Evolutionary conservation across 2,329 filamentous ascomycete genomes (phyloP).

Genomic region (Aspergillus awamori): DNA sequence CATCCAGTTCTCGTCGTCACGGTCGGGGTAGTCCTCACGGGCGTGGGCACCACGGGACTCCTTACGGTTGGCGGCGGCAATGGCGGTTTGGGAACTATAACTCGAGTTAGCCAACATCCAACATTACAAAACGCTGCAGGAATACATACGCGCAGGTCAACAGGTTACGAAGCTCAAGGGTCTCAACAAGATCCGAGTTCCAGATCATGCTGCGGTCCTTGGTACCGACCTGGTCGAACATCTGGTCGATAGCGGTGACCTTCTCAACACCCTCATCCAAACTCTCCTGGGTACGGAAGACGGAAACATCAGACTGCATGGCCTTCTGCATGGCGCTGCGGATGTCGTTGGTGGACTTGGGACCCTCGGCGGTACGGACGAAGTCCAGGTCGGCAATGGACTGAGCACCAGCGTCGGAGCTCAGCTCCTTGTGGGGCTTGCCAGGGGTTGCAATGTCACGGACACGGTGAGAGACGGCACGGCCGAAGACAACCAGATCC

Average conservation of each 20-base stretch:
- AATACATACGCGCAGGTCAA: constrained; percentile 88
- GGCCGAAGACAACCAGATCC: constrained; percentile 95
- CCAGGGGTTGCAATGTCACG: constrained; percentile 90
- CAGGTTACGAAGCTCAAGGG: constrained; percentile 90
- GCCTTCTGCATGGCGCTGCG: constrained; percentile 93
- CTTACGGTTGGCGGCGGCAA: constrained; percentile 88
- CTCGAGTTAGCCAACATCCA: constrained; percentile 13
- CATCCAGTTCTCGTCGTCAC: constrained; percentile 97
- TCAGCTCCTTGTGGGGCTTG: constrained; percentile 74
- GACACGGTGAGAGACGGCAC: constrained; percentile 95
- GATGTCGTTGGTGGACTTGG: constrained; percentile 86
- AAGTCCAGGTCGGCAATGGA: constrained; percentile 85
- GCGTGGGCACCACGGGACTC: constrained; percentile 97
- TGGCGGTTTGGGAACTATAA: constrained; percentile 80
- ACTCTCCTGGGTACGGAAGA: constrained; percentile 92
- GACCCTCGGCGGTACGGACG: constrained; percentile 78
- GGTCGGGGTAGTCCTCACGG: constrained; percentile 92
- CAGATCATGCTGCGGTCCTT: constrained; percentile 99
- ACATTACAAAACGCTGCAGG: not conserved
- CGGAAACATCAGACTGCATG: constrained; percentile 96
- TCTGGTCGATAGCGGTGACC: constrained; percentile 80
- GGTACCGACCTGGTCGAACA: constrained; percentile 82
- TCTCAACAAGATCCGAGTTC: constrained; percentile 97
- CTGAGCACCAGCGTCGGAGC: constrained; percentile 83
- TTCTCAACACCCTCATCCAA: constrained; percentile 90